phyloP scores from a whole-genome alignment of 305 asterid species.

The Solanum chacoense region DNA sequence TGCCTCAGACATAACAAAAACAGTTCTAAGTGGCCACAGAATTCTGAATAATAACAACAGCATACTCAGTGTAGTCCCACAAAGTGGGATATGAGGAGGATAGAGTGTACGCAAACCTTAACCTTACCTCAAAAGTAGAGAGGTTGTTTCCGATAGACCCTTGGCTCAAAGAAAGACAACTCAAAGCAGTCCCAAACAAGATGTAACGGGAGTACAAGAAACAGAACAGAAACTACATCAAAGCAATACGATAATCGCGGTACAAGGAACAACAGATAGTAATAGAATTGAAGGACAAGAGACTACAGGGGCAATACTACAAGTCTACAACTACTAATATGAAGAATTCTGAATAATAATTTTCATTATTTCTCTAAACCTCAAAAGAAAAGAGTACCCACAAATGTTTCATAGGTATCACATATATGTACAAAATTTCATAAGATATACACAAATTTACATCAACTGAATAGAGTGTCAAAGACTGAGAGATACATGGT shows the following conservation, averaged over 20 bases:
- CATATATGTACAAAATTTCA: background rate
- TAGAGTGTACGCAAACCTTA: background rate
- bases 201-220: background rate
- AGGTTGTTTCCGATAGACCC: background rate
- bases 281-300: background rate
- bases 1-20: background rate
- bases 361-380: background rate
- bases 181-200: background rate
- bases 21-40: background rate
- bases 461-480: background rate
- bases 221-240: background rate
- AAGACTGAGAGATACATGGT: conserved; percentile 24
- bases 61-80: background rate
- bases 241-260: background rate
- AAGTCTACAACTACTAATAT: background rate
- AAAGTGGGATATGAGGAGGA: background rate
- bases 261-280: background rate
- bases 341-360: background rate
- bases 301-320: background rate
- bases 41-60: background rate
- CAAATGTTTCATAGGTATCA: background rate
- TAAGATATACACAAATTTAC: background rate
- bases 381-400: background rate
- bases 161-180: background rate
- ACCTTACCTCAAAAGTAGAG: background rate